Evolutionary conservation across 169 alveolate species (phyloP), one percentile per base, ranked within the genome.

Genomic region (Blepharisma undulans): DNA sequence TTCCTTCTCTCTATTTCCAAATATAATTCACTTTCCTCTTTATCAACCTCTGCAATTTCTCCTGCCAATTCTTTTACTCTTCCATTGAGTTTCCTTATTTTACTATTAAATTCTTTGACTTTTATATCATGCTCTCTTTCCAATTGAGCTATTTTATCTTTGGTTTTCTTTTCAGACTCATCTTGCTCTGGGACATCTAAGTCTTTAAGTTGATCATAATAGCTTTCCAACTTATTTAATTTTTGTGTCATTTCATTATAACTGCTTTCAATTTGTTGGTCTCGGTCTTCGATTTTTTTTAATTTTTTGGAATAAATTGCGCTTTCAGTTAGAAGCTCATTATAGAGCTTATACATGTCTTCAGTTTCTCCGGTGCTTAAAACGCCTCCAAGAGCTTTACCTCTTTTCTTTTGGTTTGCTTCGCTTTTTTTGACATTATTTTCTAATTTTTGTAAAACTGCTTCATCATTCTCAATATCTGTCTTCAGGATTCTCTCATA

Each of bases 401-500:
- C 60, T 78, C 86, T 27, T 29, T 29, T 25, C 34, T 78, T 78
- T 78, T 78, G 86, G 29, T 22, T 78, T 25, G 60, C 86, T 78
- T 78, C 86, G 8, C 60, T 21, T 78, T 78, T 78, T 78, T 29
- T 78, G 61, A 78, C 60, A 4, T 29, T 32, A 27, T 78, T 36
- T 25, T 32, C 86, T 21, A 29, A 29, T 25, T 78, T 25, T 22
- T 29, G 25, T 4, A 78, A 25, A 27, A 21, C 16, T 29, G 34
- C 29, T 36, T 78, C 71, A 4, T 27, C 61, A 27, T 78, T 36
- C 34, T 25, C 29, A 78, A 78, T 25, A 21, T 78, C 60, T 25
- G 34, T 3, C 14, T 29, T 78, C 34, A 78, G 60, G 12, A 21
- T 78, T 21, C 29, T 1, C 60, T 78, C 86, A n/a, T 78, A 78